Evolutionary conservation across 331 rosid species (phyloP).

Genomic region (Rhamnella rubrinervis): DNA sequence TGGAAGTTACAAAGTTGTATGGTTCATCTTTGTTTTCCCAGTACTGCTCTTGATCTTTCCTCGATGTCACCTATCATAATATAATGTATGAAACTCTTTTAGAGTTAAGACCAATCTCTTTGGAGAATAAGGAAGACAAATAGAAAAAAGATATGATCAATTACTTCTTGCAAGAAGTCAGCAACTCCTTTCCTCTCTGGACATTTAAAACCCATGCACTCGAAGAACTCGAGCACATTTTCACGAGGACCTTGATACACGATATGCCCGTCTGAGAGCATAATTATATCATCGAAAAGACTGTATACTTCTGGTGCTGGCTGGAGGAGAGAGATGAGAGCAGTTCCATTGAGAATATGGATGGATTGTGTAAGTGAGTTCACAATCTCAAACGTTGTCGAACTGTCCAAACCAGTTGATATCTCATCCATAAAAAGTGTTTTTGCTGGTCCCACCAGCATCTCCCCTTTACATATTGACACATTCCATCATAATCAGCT

Average conservation of each 20-base stretch:
- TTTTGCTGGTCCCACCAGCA: slow-evolving; percentile 90
- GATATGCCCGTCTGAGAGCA: slow-evolving; percentile 84
- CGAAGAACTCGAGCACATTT: slow-evolving; percentile 76
- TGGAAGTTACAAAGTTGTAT: slow-evolving; percentile 49
- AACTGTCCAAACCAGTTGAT: slow-evolving; percentile 92
- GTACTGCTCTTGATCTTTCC: slow-evolving; percentile 88
- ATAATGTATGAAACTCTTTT: not conserved
- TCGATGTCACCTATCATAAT: slow-evolving; percentile 65
- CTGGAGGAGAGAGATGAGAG: slow-evolving; percentile 86
- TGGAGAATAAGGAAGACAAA: not conserved
- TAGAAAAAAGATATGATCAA: not conserved
- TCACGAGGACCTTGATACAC: slow-evolving; percentile 90
- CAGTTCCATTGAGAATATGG: slow-evolving; percentile 89
- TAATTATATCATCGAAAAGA: slow-evolving; percentile 78
- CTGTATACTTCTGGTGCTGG: slow-evolving; percentile 93
- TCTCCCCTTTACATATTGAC: slow-evolving; percentile 54
- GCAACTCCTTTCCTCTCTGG: slow-evolving; percentile 95
- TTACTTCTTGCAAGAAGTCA: slow-evolving; percentile 92
- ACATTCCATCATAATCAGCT: too few species aligned
- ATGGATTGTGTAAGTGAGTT: slow-evolving; percentile 74
- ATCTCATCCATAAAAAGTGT: slow-evolving; percentile 95
- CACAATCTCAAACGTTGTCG: slow-evolving; percentile 84
- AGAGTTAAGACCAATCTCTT: too few species aligned
- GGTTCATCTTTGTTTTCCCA: slow-evolving; percentile 66
- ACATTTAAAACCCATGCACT: slow-evolving; percentile 74